Conservation (phyloP, 2,329 filamentous ascomycete genomes). For the Penicillium sp. region DNA sequence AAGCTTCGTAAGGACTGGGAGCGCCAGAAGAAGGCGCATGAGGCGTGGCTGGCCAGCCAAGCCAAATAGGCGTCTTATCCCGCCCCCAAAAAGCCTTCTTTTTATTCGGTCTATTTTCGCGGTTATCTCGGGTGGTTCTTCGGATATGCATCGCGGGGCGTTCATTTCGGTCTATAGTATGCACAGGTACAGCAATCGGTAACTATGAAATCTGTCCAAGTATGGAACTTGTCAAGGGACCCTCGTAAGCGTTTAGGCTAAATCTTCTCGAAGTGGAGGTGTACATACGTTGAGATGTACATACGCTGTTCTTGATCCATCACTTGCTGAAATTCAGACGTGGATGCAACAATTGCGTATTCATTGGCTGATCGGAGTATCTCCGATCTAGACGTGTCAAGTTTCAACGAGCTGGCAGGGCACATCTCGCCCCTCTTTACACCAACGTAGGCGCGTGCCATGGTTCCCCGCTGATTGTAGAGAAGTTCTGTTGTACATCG, state of each 20-base stretch:
- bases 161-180: slow-evolving; percentile 8
- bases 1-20: slow-evolving; percentile 89
- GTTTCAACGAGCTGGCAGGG: neutral
- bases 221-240: neutral
- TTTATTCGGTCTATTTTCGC: neutral
- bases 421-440: neutral
- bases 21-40: slow-evolving; percentile 71
- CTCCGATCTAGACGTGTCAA: neutral
- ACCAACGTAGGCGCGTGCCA: too few species aligned
- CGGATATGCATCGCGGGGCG: slow-evolving; percentile 24
- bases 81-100: slow-evolving; percentile 4
- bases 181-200: neutral
- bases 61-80: slow-evolving; percentile 18
- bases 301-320: neutral
- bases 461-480: neutral
- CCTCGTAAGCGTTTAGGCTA: slow-evolving; percentile 3
- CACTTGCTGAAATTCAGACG: too few species aligned
- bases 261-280: neutral
- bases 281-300: neutral
- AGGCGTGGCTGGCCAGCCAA: slow-evolving; percentile 28
- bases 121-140: slow-evolving; percentile 7
- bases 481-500: neutral
- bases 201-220: neutral
- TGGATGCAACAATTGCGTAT: too few species aligned
- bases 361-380: neutral